Conservation (phyloP, 179 eudicot species). For the Spergularia azorica region DNA sequence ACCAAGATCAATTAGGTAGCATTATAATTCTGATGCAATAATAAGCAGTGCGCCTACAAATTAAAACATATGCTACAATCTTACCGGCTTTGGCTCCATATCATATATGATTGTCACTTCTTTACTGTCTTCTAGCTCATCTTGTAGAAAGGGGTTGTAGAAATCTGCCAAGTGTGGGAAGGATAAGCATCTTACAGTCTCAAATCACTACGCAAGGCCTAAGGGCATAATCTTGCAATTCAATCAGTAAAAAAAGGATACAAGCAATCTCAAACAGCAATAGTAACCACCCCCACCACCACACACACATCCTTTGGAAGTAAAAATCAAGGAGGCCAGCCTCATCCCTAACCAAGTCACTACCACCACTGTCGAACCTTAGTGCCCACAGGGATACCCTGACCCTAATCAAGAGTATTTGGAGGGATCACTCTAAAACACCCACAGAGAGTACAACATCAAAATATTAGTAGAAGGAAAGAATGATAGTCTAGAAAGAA, state of each 20-base stretch:
- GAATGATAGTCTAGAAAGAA: too few relatives aligned
- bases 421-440: too few relatives aligned
- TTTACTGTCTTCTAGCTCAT: conserved; percentile 87
- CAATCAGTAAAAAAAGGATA: too few relatives aligned
- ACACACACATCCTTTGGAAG: too few relatives aligned
- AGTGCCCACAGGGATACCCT: not conserved
- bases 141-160: conserved; percentile 81
- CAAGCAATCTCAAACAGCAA: not conserved
- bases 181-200: conserved; percentile 4
- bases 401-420: not conserved
- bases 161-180: conserved; percentile 54
- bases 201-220: not conserved
- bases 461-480: too few relatives aligned
- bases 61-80: conserved; percentile 1
- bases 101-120: conserved; percentile 65
- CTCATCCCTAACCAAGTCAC: too few relatives aligned
- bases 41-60: not conserved
- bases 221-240: not conserved
- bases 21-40: not conserved
- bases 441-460: too few relatives aligned
- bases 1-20: not conserved
- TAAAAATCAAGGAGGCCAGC: too few relatives aligned
- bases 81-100: conserved; percentile 71
- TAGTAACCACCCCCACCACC: not conserved
- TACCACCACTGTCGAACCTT: not conserved